Conservation (phyloP, 176 grass and related monocot species). For the Urochloa ruziziensis region DNA sequence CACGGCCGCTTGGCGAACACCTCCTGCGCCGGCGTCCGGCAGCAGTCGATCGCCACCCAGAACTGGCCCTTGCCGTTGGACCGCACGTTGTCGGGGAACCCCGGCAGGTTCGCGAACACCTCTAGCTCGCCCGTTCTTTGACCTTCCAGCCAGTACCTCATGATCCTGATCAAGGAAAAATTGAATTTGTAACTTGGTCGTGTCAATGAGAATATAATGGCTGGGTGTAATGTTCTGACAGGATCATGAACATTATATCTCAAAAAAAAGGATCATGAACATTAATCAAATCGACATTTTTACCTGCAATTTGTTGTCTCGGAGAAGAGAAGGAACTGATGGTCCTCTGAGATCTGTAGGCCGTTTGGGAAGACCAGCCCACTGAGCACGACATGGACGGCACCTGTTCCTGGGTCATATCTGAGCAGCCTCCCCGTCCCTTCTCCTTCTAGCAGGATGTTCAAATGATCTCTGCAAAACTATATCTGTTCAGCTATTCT, state of each 20-base stretch:
- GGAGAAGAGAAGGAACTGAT: conserved; percentile 73
- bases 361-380: conserved; percentile 86
- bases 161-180: conserved; percentile 42
- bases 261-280: neutral
- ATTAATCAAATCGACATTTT: neutral
- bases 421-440: conserved; percentile 74
- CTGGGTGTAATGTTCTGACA: too few relatives aligned
- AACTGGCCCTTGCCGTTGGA: conserved; percentile 62
- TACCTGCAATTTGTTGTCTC: conserved; percentile 95
- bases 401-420: conserved; percentile 55
- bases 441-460: conserved; percentile 84
- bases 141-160: conserved; percentile 86
- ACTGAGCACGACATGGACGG: conserved; percentile 49
- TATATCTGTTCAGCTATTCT: neutral
- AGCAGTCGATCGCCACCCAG: conserved; percentile 94
- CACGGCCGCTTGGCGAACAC: conserved; percentile 73
- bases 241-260: neutral
- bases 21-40: conserved; percentile 63
- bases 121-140: conserved; percentile 49
- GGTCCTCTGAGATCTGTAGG: conserved; percentile 82
- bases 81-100: conserved; percentile 88
- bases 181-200: neutral
- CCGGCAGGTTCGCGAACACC: conserved; percentile 74
- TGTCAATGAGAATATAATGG: too few relatives aligned
- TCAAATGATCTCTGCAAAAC: conserved; percentile 63